Conservation (phyloP, 179 eudicot species). For the Silene noctiflora region DNA sequence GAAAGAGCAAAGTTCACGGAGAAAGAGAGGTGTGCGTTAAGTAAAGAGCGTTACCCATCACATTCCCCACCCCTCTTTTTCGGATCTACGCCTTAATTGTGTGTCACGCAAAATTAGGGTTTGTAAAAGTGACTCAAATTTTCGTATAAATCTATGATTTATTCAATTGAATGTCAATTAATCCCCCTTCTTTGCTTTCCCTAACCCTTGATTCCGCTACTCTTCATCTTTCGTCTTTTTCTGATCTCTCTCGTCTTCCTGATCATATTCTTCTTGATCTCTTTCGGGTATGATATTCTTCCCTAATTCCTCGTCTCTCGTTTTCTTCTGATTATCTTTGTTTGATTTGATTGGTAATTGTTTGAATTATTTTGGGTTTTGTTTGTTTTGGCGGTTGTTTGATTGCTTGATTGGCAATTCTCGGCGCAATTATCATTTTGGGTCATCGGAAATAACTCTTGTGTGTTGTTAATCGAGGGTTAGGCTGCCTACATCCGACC, state of each 20-base stretch:
- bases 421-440: too few species aligned
- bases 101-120: neutral
- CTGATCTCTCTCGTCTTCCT: slow-evolving; percentile 71
- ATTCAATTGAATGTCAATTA: slow-evolving; percentile 45
- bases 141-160: slow-evolving; percentile 10
- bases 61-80: too few species aligned
- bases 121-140: neutral
- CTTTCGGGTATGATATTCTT: slow-evolving; percentile 40
- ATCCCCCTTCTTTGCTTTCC: slow-evolving; percentile 64
- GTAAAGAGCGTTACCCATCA: too few species aligned
- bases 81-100: neutral
- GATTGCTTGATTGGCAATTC: too few species aligned
- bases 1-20: neutral
- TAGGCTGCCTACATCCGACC: too few species aligned
- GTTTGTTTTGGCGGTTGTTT: too few species aligned
- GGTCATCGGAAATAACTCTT: too few species aligned
- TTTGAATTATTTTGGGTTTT: too few species aligned
- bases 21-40: neutral
- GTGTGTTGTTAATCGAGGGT: too few species aligned
- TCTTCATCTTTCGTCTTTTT: slow-evolving; percentile 45
- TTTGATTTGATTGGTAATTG: neutral
- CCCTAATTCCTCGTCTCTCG: slow-evolving; percentile 5
- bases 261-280: slow-evolving; percentile 71
- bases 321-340: neutral
- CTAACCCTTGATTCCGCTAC: slow-evolving; percentile 66